These are phyloP conservation scores for Venturia effusa DNA, from an alignment of 2,329 filamentous ascomycete species.

Conservation along the genomic window DNA sequence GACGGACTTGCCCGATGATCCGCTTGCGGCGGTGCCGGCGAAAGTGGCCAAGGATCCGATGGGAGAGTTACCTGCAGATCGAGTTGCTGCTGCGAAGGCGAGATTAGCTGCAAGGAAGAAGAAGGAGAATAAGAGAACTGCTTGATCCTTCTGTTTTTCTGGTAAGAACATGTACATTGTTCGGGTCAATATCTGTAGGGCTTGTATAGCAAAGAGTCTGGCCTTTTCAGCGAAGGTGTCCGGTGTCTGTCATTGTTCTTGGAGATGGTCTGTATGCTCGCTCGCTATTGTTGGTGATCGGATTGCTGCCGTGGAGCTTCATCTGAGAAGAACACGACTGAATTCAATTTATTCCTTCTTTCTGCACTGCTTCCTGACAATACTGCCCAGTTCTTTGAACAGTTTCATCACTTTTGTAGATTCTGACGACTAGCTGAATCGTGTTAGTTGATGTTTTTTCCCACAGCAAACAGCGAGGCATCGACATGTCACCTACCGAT, in stretches of 20 bases:
- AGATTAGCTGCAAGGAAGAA: slow-evolving; percentile 3
- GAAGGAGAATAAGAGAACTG: slow-evolving; percentile 1
- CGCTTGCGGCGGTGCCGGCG: background rate
- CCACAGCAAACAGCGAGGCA: background rate
- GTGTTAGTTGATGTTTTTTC: background rate
- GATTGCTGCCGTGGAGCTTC: background rate
- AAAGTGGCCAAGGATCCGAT: background rate
- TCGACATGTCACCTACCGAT: background rate
- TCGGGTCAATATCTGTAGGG: background rate
- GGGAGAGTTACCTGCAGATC: background rate
- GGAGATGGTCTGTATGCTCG: background rate
- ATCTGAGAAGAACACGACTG: background rate
- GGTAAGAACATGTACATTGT: background rate
- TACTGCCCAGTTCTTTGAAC: background rate
- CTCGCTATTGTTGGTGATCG: background rate
- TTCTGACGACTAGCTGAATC: background rate
- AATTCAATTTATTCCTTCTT: background rate
- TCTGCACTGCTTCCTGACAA: background rate
- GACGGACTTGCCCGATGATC: background rate
- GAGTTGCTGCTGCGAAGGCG: background rate
- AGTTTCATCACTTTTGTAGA: background rate
- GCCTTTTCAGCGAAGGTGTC: background rate
- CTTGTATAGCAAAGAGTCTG: background rate
- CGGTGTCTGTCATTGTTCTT: background rate
- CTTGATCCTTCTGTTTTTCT: background rate